Evolutionary conservation across 2,329 filamentous ascomycete species (phyloP), one percentile per base, ranked within the genome.

Genomic region (Chlorencoelia australis): DNA sequence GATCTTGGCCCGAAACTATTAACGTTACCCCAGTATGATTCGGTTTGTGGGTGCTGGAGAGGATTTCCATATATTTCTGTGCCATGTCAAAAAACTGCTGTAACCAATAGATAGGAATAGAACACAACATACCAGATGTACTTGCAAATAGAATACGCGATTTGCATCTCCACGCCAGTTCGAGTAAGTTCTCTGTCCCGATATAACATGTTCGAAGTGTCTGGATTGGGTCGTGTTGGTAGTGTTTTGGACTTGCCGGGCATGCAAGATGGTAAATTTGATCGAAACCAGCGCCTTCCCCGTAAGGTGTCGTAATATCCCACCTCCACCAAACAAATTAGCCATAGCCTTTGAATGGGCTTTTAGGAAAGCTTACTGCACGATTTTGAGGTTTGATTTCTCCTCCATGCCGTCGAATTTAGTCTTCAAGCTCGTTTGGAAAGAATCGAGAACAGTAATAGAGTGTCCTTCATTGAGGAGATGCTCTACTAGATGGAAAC

Each of bases 231-330:
- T 35, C 25, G 15, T 24, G 8, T n/a, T 28, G 33, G 18, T 29
- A 35, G 13, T 20, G 25, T 18, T 35, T 27, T 3, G 33, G 33
- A 35, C 33, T 35, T 13, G 33, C 33, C 18, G 33, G 33, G 19
- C 33, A 35, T 28, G 33, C 33, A 15, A 35, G 21, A 26, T 35
- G 33, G 13, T 35, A 35, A 8, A 35, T 35, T 11, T 29, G 33
- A 29, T 35, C 25, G 14, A 35, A n/a, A n/a, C 33, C 16, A 7
- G 4, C 9, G 29, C 8, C 14, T 35, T 17, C 7, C 15, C 13
- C 11, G 21, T 7, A 19, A 35, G 19, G 4, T 13, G 13, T 22
- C 21, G n/a, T n/a, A 16, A n/a, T 21, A 35, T 29, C 9, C 29
- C 33, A 4, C 21, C 24, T 14, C 33, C 29, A n/a, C 16, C 5